phyloP scores from a whole-genome alignment of 441 rosid species.

The Geranium incanum region DNA sequence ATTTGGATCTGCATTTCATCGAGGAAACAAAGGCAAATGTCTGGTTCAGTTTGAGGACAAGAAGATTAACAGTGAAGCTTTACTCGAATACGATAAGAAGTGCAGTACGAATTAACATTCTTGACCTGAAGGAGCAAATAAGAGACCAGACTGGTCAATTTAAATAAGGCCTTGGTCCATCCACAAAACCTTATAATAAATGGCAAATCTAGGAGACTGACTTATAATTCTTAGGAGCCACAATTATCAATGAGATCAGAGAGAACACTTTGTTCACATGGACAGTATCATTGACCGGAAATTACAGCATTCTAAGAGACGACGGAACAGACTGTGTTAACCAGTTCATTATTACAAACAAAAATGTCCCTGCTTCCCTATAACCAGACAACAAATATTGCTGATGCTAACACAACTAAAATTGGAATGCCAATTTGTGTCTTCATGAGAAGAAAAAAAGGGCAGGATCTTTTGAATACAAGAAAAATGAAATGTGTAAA shows the following conservation, averaged over 20 bases:
- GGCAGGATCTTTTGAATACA: neutral
- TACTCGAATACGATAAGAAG: too few relatives aligned
- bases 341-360: neutral
- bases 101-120: too few relatives aligned
- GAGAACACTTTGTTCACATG: neutral
- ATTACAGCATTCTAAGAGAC: neutral
- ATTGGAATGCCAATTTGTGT: too few relatives aligned
- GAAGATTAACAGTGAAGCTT: neutral
- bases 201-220: neutral
- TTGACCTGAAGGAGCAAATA: neutral
- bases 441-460: too few relatives aligned
- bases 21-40: slow-evolving; percentile 12
- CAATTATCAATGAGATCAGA: neutral
- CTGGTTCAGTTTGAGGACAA: neutral
- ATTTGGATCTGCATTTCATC: slow-evolving; percentile 34
- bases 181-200: neutral
- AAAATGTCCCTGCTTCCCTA: neutral
- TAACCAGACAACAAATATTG: too few relatives aligned
- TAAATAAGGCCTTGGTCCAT: neutral
- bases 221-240: neutral
- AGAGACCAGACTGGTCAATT: neutral
- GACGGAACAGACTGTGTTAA: neutral
- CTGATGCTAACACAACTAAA: too few relatives aligned
- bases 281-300: neutral
- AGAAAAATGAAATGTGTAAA: neutral